Base-by-base conservation (phyloP, 2,329 filamentous ascomycete genomes). In the Fusarium sp. region DNA sequence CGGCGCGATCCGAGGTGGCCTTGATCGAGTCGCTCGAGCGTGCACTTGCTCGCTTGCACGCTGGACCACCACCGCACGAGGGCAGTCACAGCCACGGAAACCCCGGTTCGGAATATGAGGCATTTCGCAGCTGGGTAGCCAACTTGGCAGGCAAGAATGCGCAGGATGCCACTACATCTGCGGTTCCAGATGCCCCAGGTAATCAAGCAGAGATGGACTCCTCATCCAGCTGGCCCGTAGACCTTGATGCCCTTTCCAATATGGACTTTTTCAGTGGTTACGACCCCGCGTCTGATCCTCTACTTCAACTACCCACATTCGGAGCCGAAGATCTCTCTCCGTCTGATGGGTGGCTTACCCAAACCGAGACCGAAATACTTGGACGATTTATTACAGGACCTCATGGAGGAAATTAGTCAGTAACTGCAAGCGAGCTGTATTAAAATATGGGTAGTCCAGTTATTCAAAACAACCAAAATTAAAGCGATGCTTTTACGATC, bases 11-110 rank as follows among this genome's bases (percentile, higher is more conserved):
- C 6, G 52, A 55, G 7, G 17, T 55, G 3, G 28, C 52, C 15
- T 55, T 55, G 33, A 55, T 55, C 32, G 52, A 55, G 52, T 55
- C 52, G 7, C 52, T 55, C 5, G 52, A 55, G 20, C 52, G 52
- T 32, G 52, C 52, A 3, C 26, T 55, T 15, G 52, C 52, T 24
- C 52, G 52, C 8, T 11, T 55, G 11, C 52, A 55, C 5, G 41
- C 41, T 14, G 22, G 14, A 8, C 6, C 51, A 28, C 22, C 5
- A n/a, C 14, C 30, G 14, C 10, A 28, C 7, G 13, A 3, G 17
- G 7, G 15, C 8, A 50, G 6, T 17, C 11, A 24, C 3, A 13
- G 22, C 33, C 52, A 55, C 15, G 9, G 15, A 13, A 3, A 40
- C 6, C 8, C 19, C 1, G 32, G 19, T 32, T 55, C 52, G 15